These are phyloP conservation scores for Coniella vitis DNA, from an alignment of 2,329 filamentous ascomycete species.

Conservation along the genomic window DNA sequence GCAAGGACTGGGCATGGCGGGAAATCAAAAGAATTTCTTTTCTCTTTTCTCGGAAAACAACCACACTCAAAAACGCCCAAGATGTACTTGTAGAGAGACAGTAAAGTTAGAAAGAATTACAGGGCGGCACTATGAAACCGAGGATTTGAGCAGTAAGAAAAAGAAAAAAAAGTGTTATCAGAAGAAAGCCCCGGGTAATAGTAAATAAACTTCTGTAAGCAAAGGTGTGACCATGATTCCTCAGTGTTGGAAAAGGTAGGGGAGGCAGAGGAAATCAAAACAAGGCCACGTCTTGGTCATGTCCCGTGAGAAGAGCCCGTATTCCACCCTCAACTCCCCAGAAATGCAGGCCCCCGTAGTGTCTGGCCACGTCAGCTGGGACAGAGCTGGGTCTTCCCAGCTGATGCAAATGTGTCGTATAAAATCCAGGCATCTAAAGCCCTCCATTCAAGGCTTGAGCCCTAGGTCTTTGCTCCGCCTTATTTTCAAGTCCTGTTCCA, in stretches of 20 bases:
- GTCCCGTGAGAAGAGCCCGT: constrained; percentile 13
- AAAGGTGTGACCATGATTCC: constrained; percentile 12
- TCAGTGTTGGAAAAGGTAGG: constrained; percentile 13
- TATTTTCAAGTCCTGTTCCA: background rate
- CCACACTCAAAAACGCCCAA: constrained; percentile 3
- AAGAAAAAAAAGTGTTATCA: constrained; percentile 18
- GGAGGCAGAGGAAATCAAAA: constrained; percentile 10
- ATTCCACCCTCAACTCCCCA: constrained; percentile 15
- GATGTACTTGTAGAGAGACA: constrained; percentile 10
- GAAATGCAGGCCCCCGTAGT: constrained; percentile 16
- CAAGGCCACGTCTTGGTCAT: constrained; percentile 16
- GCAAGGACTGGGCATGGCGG: too few species aligned
- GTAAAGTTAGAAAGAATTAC: constrained; percentile 20
- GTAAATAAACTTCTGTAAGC: constrained; percentile 18
- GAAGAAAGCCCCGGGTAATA: constrained; percentile 15
- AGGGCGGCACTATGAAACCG: constrained; percentile 20
- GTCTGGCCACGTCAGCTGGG: constrained; percentile 14
- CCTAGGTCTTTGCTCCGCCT: constrained; percentile 1
- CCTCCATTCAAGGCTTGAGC: constrained; percentile 3
- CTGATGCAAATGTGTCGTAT: constrained; percentile 18
- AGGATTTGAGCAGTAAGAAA: constrained; percentile 19
- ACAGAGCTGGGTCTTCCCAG: constrained; percentile 11
- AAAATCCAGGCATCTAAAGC: constrained; percentile 12
- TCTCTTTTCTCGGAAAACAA: background rate
- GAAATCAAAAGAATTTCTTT: background rate